Evolutionary conservation across 2,329 filamentous ascomycete genomes (phyloP), one percentile per base, ranked within the genome.

Genomic region (Setomelanomma holmii): DNA sequence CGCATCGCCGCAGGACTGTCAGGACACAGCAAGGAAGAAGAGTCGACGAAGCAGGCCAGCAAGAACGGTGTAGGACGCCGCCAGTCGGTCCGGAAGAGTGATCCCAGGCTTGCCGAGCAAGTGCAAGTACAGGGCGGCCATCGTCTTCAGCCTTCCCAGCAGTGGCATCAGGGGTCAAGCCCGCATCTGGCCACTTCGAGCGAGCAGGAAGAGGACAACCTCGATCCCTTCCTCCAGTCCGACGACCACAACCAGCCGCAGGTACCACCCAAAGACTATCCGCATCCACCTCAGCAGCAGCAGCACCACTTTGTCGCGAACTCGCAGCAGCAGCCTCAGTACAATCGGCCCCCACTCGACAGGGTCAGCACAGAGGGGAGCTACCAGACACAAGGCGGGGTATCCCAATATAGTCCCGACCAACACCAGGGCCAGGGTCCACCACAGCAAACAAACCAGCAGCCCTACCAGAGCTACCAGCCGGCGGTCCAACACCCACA

Each of bases 401-500:
- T 71, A 69, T 67, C 73, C 17, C 71, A 69, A 52, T 74, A 74
- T 66, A 74, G 72, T 67, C 67, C 73, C 40, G 70, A 74, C 45
- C 64, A 69, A 61, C 70, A 73, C 49, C 67, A 71, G 45, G 58
- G 59, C 38, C 59, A 61, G 27, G 50, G 51, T 40, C 51, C 51
- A 38, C 66, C 57, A 62, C 67, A 64, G 21, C 61, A 58, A 39
- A 35, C 52, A 33, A 50, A 42, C 27, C 64, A 62, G 40, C 61
- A 62, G 33, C 62, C 27, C 10, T 73, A 73, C 45, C 68, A 71
- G 34, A 64, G 53, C 55, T 73, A 73, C 59, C 64, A 65, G 49
- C 67, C 66, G n/a, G 46, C 55, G 7, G 46, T 43, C 14, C 66
- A 68, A 44, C 60, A 63, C 24, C 50, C 61, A 4, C 60, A 65